Percentiles rank a stretch among this genome's conserved stretches.
phyloP scores from a whole-genome alignment of 169 alveolate species.

The Plasmodium ovale region DNA sequence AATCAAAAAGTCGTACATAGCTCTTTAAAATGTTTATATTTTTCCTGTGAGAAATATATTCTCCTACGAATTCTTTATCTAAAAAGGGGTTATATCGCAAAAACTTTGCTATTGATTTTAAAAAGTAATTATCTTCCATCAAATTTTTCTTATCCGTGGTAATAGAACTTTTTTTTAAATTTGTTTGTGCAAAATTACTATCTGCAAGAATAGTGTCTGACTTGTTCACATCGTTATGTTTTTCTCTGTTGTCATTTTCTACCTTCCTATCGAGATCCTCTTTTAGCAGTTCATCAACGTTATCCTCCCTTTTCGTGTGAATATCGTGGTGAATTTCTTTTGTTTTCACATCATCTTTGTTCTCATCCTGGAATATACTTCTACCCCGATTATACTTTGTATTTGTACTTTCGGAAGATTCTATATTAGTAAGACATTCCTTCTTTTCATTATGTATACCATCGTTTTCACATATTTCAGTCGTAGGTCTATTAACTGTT shows the following conservation, averaged over 20 bases:
- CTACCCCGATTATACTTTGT: not conserved
- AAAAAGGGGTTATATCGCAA: conserved; percentile 80
- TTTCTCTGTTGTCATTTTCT: not conserved
- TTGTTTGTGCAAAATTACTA: not conserved
- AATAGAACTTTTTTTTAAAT: not conserved
- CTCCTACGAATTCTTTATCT: conserved; percentile 85
- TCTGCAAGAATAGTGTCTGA: not conserved
- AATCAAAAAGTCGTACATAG: conserved; percentile 85
- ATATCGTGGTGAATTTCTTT: not conserved
- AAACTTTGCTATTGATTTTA: conserved; percentile 81
- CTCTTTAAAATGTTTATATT: conserved; percentile 83
- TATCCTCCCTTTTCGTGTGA: not conserved
- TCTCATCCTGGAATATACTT: not conserved
- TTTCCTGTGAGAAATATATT: conserved; percentile 84
- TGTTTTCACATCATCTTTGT: not conserved
- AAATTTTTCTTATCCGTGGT: conserved; percentile 40
- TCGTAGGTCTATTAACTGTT: not conserved
- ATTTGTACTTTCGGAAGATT: conserved; percentile 5
- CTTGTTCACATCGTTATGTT: conserved; percentile 7
- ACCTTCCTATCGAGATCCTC: conserved; percentile 17
- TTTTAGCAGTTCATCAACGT: conserved; percentile 2
- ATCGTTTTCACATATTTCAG: conserved; percentile 1
- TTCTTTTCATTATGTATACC: conserved; percentile 3
- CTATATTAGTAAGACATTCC: not conserved
- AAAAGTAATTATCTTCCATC: conserved; percentile 75